Base-by-base conservation (phyloP, 106 monocot species). In the Amphibolis antarctica region DNA sequence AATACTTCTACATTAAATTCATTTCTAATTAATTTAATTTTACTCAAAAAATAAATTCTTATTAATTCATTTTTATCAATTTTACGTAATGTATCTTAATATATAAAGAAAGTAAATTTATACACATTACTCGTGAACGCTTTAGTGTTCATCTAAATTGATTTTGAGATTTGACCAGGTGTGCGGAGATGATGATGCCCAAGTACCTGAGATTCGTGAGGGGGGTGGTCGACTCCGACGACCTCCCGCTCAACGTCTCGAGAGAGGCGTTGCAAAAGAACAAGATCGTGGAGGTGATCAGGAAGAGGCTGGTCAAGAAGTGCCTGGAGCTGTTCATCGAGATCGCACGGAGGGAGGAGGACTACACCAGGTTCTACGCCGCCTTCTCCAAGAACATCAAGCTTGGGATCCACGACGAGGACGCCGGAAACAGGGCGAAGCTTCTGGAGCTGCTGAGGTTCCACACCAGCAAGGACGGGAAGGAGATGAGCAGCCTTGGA, bases 221-320 rank as follows among this genome's bases (percentile, higher is more conserved):
- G 44, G 68, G 68, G 14, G 67, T 74, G 47, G 74, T 74, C 4
- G 74, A 74, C 66, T 74, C 74, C 10, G 74, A 74, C 49, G 74
- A 74, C 36, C 74, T 74, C 15, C 74, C 74, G 11, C 50, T 74
- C 21, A 74, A 74, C 59, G 67, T 74, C 31, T 74, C 74, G 29
- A 44, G 74, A 13, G 74, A 74, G 49, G 67, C 15, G 57, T 51
- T 74, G 28, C 74, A 74, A 31, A 66, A 74, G 59, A 74, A 74
- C 59, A 74, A 74, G 65, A 73, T 73, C 57, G 58, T 73, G 12
- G 66, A 73, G 46, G 73, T 73, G 10, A 73, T 73, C 73, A 59
- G 74, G 47, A 74, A 74, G 75, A 68, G 63, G 30, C 46, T 75
- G 52, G 75, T 75, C 13, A 75, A 75, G 63, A 75, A 75, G 62